These are phyloP conservation scores for Zygosaccharomyces siamensis DNA, from an alignment of 805 yeast species.

Conservation along the genomic window DNA sequence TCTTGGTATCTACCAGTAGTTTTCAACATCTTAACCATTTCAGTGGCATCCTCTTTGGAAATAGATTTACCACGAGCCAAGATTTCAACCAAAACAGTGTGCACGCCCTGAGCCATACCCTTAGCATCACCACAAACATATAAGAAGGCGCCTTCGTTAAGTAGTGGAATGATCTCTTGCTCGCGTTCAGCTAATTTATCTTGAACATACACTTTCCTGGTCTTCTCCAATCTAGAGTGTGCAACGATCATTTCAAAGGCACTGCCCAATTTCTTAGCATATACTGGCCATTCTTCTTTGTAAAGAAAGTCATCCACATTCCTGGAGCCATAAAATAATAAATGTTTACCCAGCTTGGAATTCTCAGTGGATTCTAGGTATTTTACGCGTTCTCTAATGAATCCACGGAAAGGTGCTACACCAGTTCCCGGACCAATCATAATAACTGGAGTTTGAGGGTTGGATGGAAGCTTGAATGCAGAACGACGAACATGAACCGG, in stretches of 20 bases:
- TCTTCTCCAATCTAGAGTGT: constrained; percentile 67
- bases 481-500: constrained; percentile 95
- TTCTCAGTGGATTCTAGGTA: constrained; percentile 40
- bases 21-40: constrained; percentile 70
- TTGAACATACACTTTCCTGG: constrained; percentile 75
- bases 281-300: constrained; percentile 83
- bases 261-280: constrained; percentile 53
- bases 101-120: constrained; percentile 93
- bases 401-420: constrained; percentile 97
- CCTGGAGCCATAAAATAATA: constrained; percentile 88
- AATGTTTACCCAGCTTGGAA: constrained; percentile 59
- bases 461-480: constrained; percentile 86
- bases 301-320: constrained; percentile 80
- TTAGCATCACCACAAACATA: constrained; percentile 98
- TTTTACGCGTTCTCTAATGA: constrained; percentile 77
- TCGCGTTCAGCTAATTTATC: constrained; percentile 57
- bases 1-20: constrained; percentile 89
- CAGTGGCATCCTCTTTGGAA: constrained; percentile 63
- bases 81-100: constrained; percentile 58
- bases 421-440: constrained; percentile 99
- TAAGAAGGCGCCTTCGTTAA: constrained; percentile 77
- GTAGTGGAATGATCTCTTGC: constrained; percentile 36
- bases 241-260: constrained; percentile 74
- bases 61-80: constrained; percentile 60
- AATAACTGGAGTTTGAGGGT: constrained; percentile 76